Evolutionary conservation across 2,329 filamentous ascomycete species (phyloP).

Genomic region (Fonsecaea monophora): DNA sequence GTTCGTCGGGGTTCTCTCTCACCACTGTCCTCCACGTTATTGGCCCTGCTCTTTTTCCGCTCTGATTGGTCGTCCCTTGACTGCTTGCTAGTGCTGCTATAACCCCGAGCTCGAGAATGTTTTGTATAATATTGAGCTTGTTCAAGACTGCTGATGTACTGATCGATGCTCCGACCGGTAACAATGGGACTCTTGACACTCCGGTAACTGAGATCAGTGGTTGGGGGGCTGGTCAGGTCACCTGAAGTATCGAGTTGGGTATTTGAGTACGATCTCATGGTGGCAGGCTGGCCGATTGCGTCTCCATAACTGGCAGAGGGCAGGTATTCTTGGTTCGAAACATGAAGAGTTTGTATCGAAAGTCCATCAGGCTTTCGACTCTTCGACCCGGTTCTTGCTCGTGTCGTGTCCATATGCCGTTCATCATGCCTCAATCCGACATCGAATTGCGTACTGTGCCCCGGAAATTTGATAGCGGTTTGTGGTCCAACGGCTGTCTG

Average conservation of each 20-base stretch:
- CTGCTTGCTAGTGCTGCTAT: constrained; percentile 44
- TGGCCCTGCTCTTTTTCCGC: constrained; percentile 51
- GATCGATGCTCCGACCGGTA: constrained; percentile 73
- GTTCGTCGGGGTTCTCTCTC: constrained; percentile 71
- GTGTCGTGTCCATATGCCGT: constrained; percentile 64
- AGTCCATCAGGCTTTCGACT: constrained; percentile 80
- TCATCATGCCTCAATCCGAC: constrained; percentile 40
- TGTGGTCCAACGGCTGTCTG: constrained; percentile 70
- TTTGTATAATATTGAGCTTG: constrained; percentile 71
- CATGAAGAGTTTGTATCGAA: constrained; percentile 65
- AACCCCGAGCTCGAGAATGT: constrained; percentile 57
- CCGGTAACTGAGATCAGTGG: constrained; percentile 55
- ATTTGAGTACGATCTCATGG: constrained; percentile 38
- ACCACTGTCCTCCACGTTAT: constrained; percentile 70
- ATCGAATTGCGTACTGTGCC: constrained; percentile 17
- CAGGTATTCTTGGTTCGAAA: constrained; percentile 56
- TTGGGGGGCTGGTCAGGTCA: constrained; percentile 44
- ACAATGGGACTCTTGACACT: constrained; percentile 61
- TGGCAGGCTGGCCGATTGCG: constrained; percentile 42
- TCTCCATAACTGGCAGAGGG: constrained; percentile 44
- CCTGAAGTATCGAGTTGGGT: constrained; percentile 44
- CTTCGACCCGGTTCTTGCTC: constrained; percentile 66
- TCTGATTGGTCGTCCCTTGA: constrained; percentile 52
- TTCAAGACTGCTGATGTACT: constrained; percentile 86
- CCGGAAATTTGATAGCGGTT: constrained; percentile 64